phyloP scores from a whole-genome alignment of 202 grass and related monocot species.

The Dendrocalamus latiflorus region DNA sequence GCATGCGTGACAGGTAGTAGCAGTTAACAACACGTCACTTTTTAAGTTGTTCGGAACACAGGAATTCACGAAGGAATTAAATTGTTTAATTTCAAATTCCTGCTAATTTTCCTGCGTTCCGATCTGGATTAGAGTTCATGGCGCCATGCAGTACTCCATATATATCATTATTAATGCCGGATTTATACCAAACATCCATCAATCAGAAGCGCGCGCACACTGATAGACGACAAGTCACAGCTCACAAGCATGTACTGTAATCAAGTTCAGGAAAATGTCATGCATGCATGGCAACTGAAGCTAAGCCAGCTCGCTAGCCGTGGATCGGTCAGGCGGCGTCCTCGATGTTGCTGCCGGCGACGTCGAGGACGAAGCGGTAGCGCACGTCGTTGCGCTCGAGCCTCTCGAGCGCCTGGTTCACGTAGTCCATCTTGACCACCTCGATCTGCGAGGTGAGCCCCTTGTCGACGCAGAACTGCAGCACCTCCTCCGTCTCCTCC shows the following conservation, averaged over 20 bases:
- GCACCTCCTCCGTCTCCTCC: conserved; percentile 66
- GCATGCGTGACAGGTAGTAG: no score
- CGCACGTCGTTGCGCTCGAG: conserved; percentile 92
- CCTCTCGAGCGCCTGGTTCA: conserved; percentile 73
- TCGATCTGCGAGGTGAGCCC: conserved; percentile 79
- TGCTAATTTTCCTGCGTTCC: no score
- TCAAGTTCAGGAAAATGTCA: neutral
- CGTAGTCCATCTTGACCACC: conserved; percentile 92
- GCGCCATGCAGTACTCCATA: neutral
- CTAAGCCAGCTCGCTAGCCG: neutral
- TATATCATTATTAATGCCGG: neutral
- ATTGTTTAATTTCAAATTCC: no score
- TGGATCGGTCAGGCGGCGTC: neutral
- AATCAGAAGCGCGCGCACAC: neutral
- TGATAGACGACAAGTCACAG: neutral
- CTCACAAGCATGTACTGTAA: neutral
- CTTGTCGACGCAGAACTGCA: conserved; percentile 76
- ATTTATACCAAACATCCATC: neutral
- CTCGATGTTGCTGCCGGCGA: conserved; percentile 74
- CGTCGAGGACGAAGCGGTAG: conserved; percentile 95
- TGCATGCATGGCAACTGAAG: neutral
- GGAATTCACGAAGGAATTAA: no score
- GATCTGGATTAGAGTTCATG: no score
- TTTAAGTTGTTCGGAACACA: no score
- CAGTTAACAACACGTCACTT: neutral